These are phyloP conservation scores for Ascochyta koolunga DNA, from an alignment of 2,329 filamentous ascomycete genomes.

Conservation along the genomic window DNA sequence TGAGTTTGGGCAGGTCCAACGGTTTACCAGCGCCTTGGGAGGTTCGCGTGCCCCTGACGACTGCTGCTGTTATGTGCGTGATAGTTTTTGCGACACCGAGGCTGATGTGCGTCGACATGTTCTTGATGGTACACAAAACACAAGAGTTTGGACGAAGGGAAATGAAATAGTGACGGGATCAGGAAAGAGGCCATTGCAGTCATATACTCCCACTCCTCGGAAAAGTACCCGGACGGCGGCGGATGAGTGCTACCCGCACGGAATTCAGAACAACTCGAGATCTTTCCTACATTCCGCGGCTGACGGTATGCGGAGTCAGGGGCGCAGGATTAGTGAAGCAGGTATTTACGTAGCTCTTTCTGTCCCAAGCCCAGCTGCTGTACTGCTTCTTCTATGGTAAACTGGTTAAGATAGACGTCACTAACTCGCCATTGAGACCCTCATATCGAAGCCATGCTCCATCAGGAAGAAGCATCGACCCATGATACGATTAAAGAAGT, in stretches of 20 bases:
- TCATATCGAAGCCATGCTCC: too few relatives aligned
- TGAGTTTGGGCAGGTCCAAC: slow-evolving; percentile 10
- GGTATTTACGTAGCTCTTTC: too few relatives aligned
- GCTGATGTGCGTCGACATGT: not conserved
- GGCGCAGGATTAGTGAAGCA: too few relatives aligned
- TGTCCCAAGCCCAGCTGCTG: too few relatives aligned
- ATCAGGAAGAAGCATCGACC: too few relatives aligned
- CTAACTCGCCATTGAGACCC: too few relatives aligned
- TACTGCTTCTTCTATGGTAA: too few relatives aligned
- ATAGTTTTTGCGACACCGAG: not conserved
- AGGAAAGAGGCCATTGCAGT: not conserved
- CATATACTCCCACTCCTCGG: slow-evolving; percentile 3
- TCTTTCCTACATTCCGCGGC: too few relatives aligned
- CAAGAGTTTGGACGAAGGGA: not conserved
- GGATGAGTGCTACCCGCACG: not conserved
- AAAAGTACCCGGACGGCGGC: slow-evolving; percentile 17
- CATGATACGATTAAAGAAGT: too few relatives aligned
- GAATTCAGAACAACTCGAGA: not conserved
- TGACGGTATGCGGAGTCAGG: too few relatives aligned
- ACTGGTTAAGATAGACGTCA: too few relatives aligned
- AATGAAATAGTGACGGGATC: not conserved
- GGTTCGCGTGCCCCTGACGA: slow-evolving; percentile 9
- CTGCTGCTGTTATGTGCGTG: not conserved
- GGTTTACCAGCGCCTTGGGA: slow-evolving; percentile 17
- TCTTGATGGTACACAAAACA: not conserved